Evolutionary conservation across 2,329 filamentous ascomycete genomes (phyloP).

Genomic region (Colletotrichum destructivum): DNA sequence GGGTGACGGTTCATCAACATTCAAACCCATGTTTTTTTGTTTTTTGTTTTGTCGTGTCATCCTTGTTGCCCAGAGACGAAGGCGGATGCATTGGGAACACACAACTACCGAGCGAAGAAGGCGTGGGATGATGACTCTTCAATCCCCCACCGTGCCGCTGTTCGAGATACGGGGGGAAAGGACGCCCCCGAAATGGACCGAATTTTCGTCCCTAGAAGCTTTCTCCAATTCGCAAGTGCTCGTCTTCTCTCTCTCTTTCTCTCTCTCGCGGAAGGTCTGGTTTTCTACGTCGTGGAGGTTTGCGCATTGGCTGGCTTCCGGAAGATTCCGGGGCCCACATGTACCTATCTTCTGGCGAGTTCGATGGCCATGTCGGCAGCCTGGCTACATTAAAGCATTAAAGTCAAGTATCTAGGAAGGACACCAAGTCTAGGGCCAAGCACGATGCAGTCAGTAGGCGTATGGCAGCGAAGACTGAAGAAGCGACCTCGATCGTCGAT

Average conservation of each 20-base stretch:
- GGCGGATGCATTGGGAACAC: background rate
- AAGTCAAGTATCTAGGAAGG: too few relatives aligned
- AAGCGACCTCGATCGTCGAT: too few relatives aligned
- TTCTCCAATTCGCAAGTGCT: background rate
- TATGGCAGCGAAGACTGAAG: too few relatives aligned
- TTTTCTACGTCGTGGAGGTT: background rate
- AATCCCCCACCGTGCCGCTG: background rate
- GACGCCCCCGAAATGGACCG: background rate
- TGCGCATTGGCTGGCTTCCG: background rate
- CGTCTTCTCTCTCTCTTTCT: background rate
- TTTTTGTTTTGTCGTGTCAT: background rate
- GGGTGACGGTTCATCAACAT: background rate
- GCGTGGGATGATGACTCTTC: background rate
- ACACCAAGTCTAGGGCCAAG: too few relatives aligned
- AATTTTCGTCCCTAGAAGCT: too few relatives aligned
- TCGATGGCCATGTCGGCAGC: background rate
- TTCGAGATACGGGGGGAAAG: background rate
- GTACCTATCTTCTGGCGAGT: background rate
- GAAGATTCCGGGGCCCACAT: constrained; percentile 1
- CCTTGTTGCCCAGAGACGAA: background rate
- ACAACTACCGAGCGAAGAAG: too few relatives aligned
- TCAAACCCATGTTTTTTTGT: background rate
- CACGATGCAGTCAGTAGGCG: too few relatives aligned
- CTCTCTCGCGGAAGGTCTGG: background rate
- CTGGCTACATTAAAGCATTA: background rate